Base-by-base conservation (phyloP, 73 alveolate species). In the Paramecium sonneborni region DNA sequence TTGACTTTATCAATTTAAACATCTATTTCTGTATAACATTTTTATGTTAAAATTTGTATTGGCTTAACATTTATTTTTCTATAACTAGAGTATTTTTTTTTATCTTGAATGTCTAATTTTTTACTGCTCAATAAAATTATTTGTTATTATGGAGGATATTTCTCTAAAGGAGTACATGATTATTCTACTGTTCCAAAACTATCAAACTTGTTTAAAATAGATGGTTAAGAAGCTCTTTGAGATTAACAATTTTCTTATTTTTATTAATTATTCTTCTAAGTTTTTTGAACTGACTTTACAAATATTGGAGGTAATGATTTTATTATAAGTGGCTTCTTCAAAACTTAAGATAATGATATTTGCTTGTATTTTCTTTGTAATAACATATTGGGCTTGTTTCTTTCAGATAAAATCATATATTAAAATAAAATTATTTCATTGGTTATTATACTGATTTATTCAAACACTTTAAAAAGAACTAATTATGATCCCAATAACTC, bases 351-450 rank as follows among this genome's bases (percentile, higher is more conserved):
- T 15, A 62, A 62, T 7, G 84, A 62, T 10, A 62, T 32, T 26
- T 26, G 48, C 26, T 62, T 62, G 44, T 62, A 62, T 62, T 62
- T 62, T 62, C 84, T 62, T 62, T 26, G 24, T 9, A 9, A 5
- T 62, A 14, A 30, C 84, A 62, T 26, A 26, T 62, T 62, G 1
- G 48, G 48, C 26, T 32, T 62, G 24, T 30, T 62, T 62, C 84
- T 62, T 62, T 62, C 84, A 12, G 84, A 62, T 62, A 62, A 62
- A 62, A 62, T 62, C 84, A 62, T 62, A 30, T 30, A 62, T 62
- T 14, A 62, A 30, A 62, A 5, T 62, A 62, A 52, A 52, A 52
- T n/a, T 52, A 52, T 18, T 18, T 52, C 68, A 52, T 5, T n/a
- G 34, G 68, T 52, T n/a, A 52, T 52, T 15, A 52, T 52, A 52